Conservation (phyloP, 164 flowering plant species). For the Liriodendron chinense region DNA sequence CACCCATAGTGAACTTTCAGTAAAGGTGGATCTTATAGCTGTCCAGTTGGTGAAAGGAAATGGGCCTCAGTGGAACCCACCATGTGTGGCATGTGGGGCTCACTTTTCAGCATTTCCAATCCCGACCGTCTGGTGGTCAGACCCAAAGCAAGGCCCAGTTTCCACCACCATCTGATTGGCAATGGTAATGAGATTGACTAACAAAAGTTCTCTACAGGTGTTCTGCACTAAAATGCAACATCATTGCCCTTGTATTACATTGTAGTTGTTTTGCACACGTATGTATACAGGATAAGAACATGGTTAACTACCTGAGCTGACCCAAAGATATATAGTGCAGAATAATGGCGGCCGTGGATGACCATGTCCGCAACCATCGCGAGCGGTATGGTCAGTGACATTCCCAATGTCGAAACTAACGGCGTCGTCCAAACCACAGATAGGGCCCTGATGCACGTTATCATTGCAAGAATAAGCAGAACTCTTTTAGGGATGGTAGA, state of each 20-base stretch:
- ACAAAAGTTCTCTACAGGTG: neutral
- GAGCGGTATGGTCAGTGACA: conserved; percentile 67
- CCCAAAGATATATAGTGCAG: conserved; percentile 56
- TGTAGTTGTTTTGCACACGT: no score
- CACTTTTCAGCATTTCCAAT: no score
- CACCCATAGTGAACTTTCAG: no score
- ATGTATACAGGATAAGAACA: no score
- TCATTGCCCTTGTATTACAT: neutral
- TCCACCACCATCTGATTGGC: no score
- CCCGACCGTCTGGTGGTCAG: no score
- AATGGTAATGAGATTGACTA: neutral
- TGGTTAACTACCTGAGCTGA: conserved; percentile 45
- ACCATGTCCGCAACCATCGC: conserved; percentile 77
- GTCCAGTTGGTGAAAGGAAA: no score
- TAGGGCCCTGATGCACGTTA: conserved; percentile 44
- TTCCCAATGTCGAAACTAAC: conserved; percentile 59
- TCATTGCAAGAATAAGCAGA: neutral
- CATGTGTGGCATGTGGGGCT: no score
- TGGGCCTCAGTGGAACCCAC: no score
- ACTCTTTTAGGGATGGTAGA: neutral
- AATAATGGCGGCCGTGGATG: conserved; percentile 58
- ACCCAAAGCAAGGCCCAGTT: no score
- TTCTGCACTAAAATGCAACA: neutral
- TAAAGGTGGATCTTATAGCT: no score
- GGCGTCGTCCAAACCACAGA: conserved; percentile 78